These are phyloP conservation scores for Scedosporium minutisporum DNA, from an alignment of 2,329 filamentous ascomycete species.

Conservation along the genomic window DNA sequence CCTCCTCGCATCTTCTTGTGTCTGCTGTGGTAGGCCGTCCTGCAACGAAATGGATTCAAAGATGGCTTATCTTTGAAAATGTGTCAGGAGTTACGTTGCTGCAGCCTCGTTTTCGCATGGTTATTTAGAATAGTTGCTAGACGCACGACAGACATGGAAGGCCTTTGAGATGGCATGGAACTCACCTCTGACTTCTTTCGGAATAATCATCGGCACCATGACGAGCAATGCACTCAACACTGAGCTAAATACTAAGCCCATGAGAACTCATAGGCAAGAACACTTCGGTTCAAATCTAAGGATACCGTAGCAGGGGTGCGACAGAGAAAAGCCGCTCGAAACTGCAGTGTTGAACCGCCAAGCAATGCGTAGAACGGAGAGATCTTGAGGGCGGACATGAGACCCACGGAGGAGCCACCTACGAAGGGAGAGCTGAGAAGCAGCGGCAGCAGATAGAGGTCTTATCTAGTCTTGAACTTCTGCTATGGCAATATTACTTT, in stretches of 20 bases:
- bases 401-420: not conserved
- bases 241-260: not conserved
- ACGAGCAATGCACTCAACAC: not conserved
- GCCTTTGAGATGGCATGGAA: not conserved
- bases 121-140: not conserved
- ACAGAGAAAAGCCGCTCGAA: not conserved
- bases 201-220: not conserved
- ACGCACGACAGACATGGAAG: too few species aligned
- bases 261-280: too few species aligned
- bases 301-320: not conserved
- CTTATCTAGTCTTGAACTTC: not conserved
- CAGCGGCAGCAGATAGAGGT: not conserved
- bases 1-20: not conserved
- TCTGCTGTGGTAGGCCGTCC: not conserved
- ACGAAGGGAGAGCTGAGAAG: not conserved
- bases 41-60: not conserved
- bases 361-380: not conserved
- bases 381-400: not conserved
- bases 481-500: too few species aligned
- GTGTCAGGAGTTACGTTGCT: not conserved
- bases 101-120: not conserved
- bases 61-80: not conserved
- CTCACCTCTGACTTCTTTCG: not conserved
- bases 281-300: too few species aligned
- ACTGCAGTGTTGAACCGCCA: not conserved